phyloP scores from a whole-genome alignment of 2,329 filamentous ascomycete species.

The Exophiala sideris region DNA sequence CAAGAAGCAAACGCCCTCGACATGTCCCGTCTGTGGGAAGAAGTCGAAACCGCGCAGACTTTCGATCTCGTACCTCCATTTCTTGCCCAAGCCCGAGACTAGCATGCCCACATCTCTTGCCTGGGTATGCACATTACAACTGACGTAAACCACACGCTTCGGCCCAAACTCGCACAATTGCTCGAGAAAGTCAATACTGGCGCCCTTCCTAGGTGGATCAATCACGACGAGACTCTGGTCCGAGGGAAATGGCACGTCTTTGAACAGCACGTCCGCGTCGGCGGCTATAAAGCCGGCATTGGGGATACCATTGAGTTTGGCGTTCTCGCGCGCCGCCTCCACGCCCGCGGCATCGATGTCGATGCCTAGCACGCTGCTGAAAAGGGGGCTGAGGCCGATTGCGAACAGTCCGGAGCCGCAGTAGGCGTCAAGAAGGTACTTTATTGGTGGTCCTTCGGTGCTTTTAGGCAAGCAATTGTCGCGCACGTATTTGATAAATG shows the following conservation, averaged over 20 bases:
- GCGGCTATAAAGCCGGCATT: conserved; percentile 84
- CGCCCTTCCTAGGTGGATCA: conserved; percentile 94
- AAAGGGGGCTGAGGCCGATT: conserved; percentile 80
- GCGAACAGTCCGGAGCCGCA: conserved; percentile 97
- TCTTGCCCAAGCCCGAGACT: conserved; percentile 46
- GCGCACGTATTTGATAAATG: conserved; percentile 83
- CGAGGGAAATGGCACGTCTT: conserved; percentile 66
- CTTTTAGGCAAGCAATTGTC: conserved; percentile 60
- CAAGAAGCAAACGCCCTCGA: conserved; percentile 62
- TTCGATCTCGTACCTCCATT: conserved; percentile 73
- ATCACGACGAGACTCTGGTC: conserved; percentile 90
- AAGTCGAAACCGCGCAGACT: conserved; percentile 92
- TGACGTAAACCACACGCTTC: conserved; percentile 82
- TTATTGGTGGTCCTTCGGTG: conserved; percentile 50
- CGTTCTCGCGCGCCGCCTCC: conserved; percentile 73
- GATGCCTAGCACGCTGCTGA: conserved; percentile 78
- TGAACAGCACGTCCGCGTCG: conserved; percentile 81
- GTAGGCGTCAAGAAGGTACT: conserved; percentile 94
- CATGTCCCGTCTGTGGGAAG: conserved; percentile 80
- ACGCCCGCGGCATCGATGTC: conserved; percentile 83
- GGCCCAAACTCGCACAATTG: conserved; percentile 79
- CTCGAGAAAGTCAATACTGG: conserved; percentile 75
- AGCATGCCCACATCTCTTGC: conserved; percentile 86
- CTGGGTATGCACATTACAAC: conserved; percentile 97
- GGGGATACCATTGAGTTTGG: conserved; percentile 68